A percentile compares a stretch with the other conserved stretches of the same genome.
These are phyloP conservation scores for Neonectria sp. DNA, from an alignment of 2,329 filamentous ascomycete genomes.

Conservation along the genomic window DNA sequence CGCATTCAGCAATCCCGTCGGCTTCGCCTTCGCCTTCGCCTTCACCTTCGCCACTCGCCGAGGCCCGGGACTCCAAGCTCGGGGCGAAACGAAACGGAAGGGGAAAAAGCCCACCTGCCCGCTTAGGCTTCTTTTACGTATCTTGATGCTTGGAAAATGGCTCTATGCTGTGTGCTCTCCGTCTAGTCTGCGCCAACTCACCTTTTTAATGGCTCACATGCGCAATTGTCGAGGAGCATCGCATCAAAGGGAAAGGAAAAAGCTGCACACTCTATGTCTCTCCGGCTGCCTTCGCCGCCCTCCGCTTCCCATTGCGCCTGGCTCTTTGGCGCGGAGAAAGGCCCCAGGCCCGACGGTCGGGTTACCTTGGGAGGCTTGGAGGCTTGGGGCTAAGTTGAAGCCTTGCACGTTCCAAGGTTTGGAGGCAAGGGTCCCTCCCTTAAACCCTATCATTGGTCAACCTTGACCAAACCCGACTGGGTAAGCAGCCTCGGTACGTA, in stretches of 20 bases:
- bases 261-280: slow-evolving; percentile 24
- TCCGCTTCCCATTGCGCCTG: slow-evolving; percentile 1
- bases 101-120: background rate
- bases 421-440: background rate
- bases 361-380: background rate
- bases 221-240: background rate
- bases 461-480: background rate
- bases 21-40: background rate
- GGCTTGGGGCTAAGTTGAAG: background rate
- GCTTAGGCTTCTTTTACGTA: slow-evolving; percentile 1
- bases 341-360: slow-evolving; percentile 34
- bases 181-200: slow-evolving; percentile 18
- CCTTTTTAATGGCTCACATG: slow-evolving; percentile 16
- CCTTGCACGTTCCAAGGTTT: background rate
- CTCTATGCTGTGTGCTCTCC: slow-evolving; percentile 14
- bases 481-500: background rate
- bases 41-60: slow-evolving; percentile 19
- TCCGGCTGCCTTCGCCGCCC: slow-evolving; percentile 1
- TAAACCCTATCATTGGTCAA: no score
- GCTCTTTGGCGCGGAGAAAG: slow-evolving; percentile 31
- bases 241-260: background rate
- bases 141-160: background rate
- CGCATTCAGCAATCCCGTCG: slow-evolving; percentile 1
- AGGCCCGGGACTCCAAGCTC: slow-evolving; percentile 6
- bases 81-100: slow-evolving; percentile 2